phyloP scores from a whole-genome alignment of 257 asterid species.

The Salvia hispanica region DNA sequence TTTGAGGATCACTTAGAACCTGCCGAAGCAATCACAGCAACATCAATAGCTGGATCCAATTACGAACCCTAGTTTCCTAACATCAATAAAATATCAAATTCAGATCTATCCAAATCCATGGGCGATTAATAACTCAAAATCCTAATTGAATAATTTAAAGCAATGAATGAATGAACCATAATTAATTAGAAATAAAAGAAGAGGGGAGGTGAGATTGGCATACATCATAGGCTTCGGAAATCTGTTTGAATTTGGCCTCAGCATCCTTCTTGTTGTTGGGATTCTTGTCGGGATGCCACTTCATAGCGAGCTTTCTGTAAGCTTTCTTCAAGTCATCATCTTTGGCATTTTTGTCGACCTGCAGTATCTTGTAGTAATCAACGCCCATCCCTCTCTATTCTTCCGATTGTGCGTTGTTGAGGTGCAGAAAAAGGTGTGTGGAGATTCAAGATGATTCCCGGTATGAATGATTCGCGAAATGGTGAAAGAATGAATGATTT shows the following conservation, averaged over 20 bases:
- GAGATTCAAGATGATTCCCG: not conserved
- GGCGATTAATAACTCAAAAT: not conserved
- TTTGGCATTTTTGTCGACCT: conserved; percentile 67
- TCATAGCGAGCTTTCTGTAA: conserved; percentile 80
- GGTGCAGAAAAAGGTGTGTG: not conserved
- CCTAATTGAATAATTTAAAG: conserved; percentile 2
- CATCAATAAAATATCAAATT: not conserved
- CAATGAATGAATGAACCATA: not conserved
- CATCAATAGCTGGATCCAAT: not conserved
- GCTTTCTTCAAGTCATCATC: conserved; percentile 88
- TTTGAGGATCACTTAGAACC: conserved; percentile 87
- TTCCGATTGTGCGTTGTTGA: conserved; percentile 8
- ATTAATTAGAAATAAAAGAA: not conserved
- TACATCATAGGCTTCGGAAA: conserved; percentile 92
- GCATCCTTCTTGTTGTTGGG: conserved; percentile 80
- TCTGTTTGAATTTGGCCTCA: conserved; percentile 82
- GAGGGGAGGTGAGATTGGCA: not conserved
- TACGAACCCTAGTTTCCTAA: not conserved
- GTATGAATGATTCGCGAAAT: not conserved
- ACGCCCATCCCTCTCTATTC: conserved; percentile 56
- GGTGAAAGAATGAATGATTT: conserved; percentile 7
- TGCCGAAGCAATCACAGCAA: conserved; percentile 19
- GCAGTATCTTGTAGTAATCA: conserved; percentile 69
- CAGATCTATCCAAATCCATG: not conserved
- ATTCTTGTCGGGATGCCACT: conserved; percentile 92